These are phyloP conservation scores for Nidula microcarpa DNA, from an alignment of 768 basidiomycete genomes.

Conservation along the genomic window DNA sequence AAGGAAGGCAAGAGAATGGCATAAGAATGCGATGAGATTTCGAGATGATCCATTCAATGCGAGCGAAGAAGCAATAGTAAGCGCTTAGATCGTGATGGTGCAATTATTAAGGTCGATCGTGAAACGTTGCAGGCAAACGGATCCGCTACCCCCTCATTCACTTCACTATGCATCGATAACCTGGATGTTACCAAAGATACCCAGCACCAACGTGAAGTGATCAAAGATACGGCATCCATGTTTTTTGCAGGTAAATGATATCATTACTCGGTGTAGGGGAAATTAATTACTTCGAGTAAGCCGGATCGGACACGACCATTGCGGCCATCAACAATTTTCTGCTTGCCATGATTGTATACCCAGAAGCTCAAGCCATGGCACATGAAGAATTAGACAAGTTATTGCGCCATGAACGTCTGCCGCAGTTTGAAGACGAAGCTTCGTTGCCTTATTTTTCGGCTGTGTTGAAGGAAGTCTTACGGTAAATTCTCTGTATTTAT, in stretches of 20 bases:
- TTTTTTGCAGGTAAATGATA: constrained; percentile 22
- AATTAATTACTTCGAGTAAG: constrained; percentile 2
- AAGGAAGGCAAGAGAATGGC: too few relatives aligned
- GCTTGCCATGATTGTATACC: constrained; percentile 36
- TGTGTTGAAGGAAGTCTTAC: constrained; percentile 30
- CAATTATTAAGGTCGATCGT: too few relatives aligned
- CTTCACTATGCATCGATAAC: constrained; percentile 15
- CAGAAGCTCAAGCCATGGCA: constrained; percentile 30
- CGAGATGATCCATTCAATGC: too few relatives aligned
- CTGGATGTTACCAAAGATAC: constrained; percentile 12
- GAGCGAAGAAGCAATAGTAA: too few relatives aligned
- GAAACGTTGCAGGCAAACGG: too few relatives aligned
- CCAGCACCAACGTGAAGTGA: constrained; percentile 12
- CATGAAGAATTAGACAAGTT: constrained; percentile 36
- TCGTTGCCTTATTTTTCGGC: constrained; percentile 34
- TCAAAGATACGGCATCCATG: constrained; percentile 35
- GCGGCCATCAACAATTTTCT: constrained; percentile 25
- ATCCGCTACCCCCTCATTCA: constrained; percentile 5
- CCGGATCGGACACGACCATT: constrained; percentile 22
- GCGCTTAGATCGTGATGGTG: too few relatives aligned
- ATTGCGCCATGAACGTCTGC: constrained; percentile 28
- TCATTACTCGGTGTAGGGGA: too few relatives aligned
- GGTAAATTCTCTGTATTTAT: constrained; percentile 7
- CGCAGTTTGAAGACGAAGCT: constrained; percentile 30
- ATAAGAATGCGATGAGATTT: too few relatives aligned